Percentiles rank a stretch among this genome's conserved stretches.
These are phyloP conservation scores for Quercus parvula DNA, from an alignment of 306 rosid species.

Conservation along the genomic window DNA sequence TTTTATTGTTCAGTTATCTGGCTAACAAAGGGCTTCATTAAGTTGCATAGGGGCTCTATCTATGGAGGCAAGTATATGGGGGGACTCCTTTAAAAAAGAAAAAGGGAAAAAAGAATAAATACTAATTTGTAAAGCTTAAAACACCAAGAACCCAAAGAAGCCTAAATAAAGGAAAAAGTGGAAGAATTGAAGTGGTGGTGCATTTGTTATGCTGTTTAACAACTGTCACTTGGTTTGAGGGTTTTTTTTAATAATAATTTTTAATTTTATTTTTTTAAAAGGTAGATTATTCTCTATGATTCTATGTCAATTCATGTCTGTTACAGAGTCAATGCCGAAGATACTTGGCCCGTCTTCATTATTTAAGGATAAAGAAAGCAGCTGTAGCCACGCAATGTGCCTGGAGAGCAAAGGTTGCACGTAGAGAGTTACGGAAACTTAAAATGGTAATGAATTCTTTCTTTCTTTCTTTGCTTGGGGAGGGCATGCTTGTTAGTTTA, in stretches of 20 bases:
- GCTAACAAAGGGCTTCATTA: not conserved
- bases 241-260: not conserved
- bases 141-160: not conserved
- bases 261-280: not conserved
- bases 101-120: not conserved
- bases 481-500: not conserved
- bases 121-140: not conserved
- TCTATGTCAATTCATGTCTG: constrained; percentile 9
- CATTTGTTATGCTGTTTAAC: not conserved
- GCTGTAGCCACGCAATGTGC: constrained; percentile 58
- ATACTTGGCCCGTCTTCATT: constrained; percentile 30
- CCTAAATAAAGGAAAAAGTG: not conserved
- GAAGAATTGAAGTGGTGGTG: not conserved
- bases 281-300: constrained; percentile 11
- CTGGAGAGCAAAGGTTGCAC: constrained; percentile 67
- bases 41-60: not conserved
- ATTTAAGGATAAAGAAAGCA: constrained; percentile 46
- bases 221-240: not conserved
- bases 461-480: not conserved
- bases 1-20: not conserved
- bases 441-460: constrained; percentile 45
- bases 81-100: not conserved
- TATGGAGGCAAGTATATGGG: not conserved
- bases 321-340: constrained; percentile 56
- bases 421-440: constrained; percentile 63